A percentile compares a stretch with the other conserved stretches of the same genome.
Conservation (phyloP, 768 basidiomycete species). For the Leucosporidium yakuticum region DNA sequence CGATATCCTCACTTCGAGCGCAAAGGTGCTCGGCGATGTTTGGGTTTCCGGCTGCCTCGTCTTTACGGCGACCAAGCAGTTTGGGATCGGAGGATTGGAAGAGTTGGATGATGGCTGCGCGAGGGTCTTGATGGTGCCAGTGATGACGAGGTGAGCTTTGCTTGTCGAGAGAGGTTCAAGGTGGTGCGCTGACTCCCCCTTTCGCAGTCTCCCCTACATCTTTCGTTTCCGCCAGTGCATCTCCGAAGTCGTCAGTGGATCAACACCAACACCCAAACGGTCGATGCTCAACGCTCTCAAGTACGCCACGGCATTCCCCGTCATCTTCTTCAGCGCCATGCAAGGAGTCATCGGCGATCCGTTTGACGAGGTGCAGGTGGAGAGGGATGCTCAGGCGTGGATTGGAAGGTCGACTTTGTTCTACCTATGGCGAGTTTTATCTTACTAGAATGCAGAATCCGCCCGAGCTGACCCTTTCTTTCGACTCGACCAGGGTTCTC, state of each 20-base stretch:
- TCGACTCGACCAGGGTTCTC: conserved; percentile 58
- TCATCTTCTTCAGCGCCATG: conserved; percentile 87
- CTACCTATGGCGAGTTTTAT: conserved; percentile 27
- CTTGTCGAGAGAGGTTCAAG: too few species aligned
- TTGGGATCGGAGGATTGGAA: conserved; percentile 13
- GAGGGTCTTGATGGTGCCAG: conserved; percentile 34
- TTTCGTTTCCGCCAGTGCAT: conserved; percentile 91
- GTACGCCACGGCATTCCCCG: conserved; percentile 93
- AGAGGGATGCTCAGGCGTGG: conserved; percentile 14
- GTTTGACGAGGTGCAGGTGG: conserved; percentile 18
- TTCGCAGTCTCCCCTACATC: conserved; percentile 70
- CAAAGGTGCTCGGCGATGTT: conserved; percentile 90
- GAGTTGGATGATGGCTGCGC: conserved; percentile 11
- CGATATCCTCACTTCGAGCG: conserved; percentile 92
- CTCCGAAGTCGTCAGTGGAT: conserved; percentile 61
- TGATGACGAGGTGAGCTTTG: conserved; percentile 32
- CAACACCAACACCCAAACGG: conserved; percentile 60
- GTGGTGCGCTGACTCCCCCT: neutral
- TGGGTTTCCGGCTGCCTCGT: conserved; percentile 60
- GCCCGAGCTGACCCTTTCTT: neutral
- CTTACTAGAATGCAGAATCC: neutral
- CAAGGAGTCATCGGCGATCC: conserved; percentile 49
- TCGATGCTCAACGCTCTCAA: conserved; percentile 88
- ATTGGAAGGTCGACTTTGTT: conserved; percentile 31
- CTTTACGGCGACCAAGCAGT: neutral